phyloP scores from a whole-genome alignment of 495 filamentous ascomycete species.

The Talaromyces wortmannii region DNA sequence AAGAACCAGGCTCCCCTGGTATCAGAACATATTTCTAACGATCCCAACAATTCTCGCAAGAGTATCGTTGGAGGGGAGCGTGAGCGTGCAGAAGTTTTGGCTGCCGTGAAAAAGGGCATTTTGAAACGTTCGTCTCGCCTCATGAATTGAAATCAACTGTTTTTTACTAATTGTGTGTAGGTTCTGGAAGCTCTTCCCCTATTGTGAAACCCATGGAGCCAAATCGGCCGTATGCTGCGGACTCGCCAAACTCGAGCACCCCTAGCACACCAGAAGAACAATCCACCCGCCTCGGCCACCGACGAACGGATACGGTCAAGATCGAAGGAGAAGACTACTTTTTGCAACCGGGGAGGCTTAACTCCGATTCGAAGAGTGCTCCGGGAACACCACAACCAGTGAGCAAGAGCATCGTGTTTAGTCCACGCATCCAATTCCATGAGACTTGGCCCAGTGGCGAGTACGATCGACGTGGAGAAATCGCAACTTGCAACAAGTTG shows the following conservation, averaged over 20 bases:
- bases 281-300: slow-evolving; percentile 42
- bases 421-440: slow-evolving; percentile 86
- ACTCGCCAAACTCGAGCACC: slow-evolving; percentile 74
- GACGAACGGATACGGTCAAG: slow-evolving; percentile 57
- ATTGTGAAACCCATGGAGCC: slow-evolving; percentile 41
- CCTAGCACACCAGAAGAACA: slow-evolving; percentile 79
- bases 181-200: slow-evolving; percentile 62
- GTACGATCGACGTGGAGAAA: slow-evolving; percentile 93
- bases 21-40: slow-evolving; percentile 50
- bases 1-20: slow-evolving; percentile 36
- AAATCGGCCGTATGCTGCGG: slow-evolving; percentile 52
- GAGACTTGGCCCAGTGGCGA: slow-evolving; percentile 94
- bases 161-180: slow-evolving; percentile 15
- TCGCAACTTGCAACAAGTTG: slow-evolving; percentile 95
- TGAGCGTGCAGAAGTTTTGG: slow-evolving; percentile 85
- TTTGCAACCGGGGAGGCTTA: slow-evolving; percentile 55
- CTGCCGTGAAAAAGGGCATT: slow-evolving; percentile 88
- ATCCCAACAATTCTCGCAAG: slow-evolving; percentile 56
- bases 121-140: slow-evolving; percentile 70
- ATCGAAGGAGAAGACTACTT: slow-evolving; percentile 88
- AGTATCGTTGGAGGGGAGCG: slow-evolving; percentile 88
- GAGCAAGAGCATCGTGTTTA: slow-evolving; percentile 78
- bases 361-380: slow-evolving; percentile 62
- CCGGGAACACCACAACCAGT: slow-evolving; percentile 68
- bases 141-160: not conserved